Evolutionary conservation across 768 basidiomycete genomes (phyloP).

Genomic region (Termitomyces sp.): DNA sequence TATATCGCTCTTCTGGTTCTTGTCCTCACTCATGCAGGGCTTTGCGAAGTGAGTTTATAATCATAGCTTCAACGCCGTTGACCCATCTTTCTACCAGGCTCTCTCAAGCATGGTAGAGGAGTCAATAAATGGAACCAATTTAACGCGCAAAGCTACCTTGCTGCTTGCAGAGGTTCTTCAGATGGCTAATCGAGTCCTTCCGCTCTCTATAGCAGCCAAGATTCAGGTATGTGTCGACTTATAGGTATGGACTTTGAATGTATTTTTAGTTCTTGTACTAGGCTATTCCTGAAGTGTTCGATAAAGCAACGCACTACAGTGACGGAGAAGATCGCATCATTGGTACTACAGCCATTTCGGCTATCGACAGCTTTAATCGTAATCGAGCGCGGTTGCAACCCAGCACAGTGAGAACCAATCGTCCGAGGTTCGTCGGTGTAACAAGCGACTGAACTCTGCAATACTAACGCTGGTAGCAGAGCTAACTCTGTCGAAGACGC

Average conservation of each 20-base stretch:
- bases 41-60: constrained; percentile 67
- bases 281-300: constrained; percentile 84
- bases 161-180: constrained; percentile 90
- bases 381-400: constrained; percentile 74
- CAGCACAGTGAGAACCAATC: constrained; percentile 44
- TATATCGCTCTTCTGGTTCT: constrained; percentile 84
- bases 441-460: not conserved
- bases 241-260: not conserved
- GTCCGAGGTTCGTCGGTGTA: constrained; percentile 51
- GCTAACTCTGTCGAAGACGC: constrained; percentile 85
- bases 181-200: constrained; percentile 83
- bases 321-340: constrained; percentile 75
- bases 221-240: constrained; percentile 60
- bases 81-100: constrained; percentile 46
- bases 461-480: constrained; percentile 26
- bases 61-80: not conserved
- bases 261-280: constrained; percentile 24
- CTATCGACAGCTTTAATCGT: constrained; percentile 93
- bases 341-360: constrained; percentile 79
- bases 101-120: constrained; percentile 85
- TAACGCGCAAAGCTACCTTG: constrained; percentile 88
- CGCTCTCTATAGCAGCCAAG: constrained; percentile 73
- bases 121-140: constrained; percentile 59
- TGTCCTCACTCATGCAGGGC: constrained; percentile 81
- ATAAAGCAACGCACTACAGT: constrained; percentile 78